A percentile compares a stretch with the other conserved stretches of the same genome.
Conservation (phyloP, 2,329 filamentous ascomycete species). For the Daldinia sp. region DNA sequence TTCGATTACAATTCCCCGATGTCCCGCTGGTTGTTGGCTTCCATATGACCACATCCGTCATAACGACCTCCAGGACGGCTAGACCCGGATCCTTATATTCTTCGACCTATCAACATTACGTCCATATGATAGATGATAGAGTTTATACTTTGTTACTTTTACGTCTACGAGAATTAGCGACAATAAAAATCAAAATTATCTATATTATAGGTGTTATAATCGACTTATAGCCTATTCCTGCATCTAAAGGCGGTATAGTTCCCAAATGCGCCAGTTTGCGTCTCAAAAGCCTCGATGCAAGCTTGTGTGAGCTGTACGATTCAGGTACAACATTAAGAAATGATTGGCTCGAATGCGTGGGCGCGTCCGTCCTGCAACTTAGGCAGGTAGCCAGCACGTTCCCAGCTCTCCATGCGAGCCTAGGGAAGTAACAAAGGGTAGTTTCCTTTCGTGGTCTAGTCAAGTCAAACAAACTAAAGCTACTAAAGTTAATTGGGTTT, state of each 20-base stretch:
- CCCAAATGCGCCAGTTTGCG: not conserved
- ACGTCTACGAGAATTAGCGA: too few species aligned
- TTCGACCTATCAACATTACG: not conserved
- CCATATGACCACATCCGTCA: not conserved
- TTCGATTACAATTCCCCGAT: not conserved
- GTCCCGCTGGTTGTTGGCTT: not conserved
- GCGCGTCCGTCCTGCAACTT: slow-evolving; percentile 17
- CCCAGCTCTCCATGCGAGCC: slow-evolving; percentile 10
- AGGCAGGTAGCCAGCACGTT: slow-evolving; percentile 3
- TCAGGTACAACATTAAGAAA: not conserved
- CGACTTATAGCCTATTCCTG: not conserved
- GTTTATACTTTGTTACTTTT: too few species aligned
- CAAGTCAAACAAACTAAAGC: too few species aligned
- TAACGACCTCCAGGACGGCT: not conserved
- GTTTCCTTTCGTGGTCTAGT: slow-evolving; percentile 32
- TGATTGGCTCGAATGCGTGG: not conserved
- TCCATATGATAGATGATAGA: not conserved
- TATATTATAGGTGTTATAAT: not conserved
- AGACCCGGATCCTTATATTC: not conserved
- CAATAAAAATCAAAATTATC: not conserved
- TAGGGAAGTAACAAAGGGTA: not conserved
- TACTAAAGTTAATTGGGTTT: too few species aligned
- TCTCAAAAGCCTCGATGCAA: not conserved
- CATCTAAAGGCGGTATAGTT: not conserved
- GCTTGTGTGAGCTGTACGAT: not conserved